Evolutionary conservation across 139 green algal species (phyloP).

Genomic region (Closterium sp.): DNA sequence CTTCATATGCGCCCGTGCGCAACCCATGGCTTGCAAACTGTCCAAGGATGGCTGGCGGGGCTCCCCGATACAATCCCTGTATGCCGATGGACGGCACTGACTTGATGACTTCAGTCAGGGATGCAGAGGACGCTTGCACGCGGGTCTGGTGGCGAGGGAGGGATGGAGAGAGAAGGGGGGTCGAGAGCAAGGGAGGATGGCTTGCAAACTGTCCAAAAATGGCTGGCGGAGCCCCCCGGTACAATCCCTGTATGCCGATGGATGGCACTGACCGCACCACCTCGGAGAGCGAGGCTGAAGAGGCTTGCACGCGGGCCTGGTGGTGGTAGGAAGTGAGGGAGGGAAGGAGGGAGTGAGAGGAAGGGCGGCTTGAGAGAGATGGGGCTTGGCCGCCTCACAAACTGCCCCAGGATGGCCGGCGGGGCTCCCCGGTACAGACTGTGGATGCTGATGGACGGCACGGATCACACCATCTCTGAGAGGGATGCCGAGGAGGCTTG

Average conservation of each 20-base stretch:
- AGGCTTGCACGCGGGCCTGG: constrained; percentile 65
- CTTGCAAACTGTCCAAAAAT: constrained; percentile 49
- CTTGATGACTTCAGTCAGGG: constrained; percentile 27
- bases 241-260: constrained; percentile 61
- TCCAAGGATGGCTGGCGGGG: constrained; percentile 57
- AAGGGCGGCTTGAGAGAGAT: background rate
- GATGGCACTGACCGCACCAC: constrained; percentile 23
- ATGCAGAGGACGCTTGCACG: constrained; percentile 59
- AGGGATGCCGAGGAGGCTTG: constrained; percentile 31
- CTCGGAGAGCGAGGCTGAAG: constrained; percentile 18
- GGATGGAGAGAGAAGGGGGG: background rate
- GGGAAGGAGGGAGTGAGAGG: background rate
- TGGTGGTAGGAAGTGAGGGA: background rate
- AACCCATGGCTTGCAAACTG: constrained; percentile 53
- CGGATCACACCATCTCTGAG: constrained; percentile 12
- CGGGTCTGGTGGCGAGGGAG: constrained; percentile 49
- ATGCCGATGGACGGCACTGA: constrained; percentile 48
- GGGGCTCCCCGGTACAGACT: constrained; percentile 68
- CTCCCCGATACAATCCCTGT: constrained; percentile 62
- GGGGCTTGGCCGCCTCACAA: constrained; percentile 42
- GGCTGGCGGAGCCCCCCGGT: constrained; percentile 62
- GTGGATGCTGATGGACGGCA: constrained; percentile 48
- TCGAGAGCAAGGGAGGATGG: background rate
- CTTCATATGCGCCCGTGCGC: constrained; percentile 66
- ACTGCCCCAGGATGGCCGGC: no score